Conservation (phyloP, 352 stramenopile genomes). For the Phytophthora rubi region DNA sequence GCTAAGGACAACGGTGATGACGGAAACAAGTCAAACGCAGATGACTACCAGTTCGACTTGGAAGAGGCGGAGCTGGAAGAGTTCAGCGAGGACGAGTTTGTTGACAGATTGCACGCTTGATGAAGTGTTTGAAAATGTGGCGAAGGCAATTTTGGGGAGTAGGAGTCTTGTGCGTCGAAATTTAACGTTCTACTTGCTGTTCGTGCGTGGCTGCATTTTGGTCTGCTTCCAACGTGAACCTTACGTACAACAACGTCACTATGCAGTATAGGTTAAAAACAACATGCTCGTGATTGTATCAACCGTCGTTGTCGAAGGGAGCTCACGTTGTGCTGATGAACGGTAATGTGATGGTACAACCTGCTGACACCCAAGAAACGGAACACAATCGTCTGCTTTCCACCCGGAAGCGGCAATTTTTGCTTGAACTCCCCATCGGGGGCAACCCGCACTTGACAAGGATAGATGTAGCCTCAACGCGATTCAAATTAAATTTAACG, state of each 20-base stretch:
- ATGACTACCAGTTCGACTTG: constrained; percentile 34
- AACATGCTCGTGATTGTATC: neutral
- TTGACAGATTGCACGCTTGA: constrained; percentile 31
- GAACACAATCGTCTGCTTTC: constrained; percentile 71
- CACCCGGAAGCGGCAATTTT: constrained; percentile 73
- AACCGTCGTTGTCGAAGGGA: constrained; percentile 83
- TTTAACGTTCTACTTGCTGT: neutral
- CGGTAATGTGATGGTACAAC: constrained; percentile 71
- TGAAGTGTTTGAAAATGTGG: neutral
- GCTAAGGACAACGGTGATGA: constrained; percentile 5
- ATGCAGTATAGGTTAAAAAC: constrained; percentile 25
- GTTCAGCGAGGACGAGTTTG: constrained; percentile 29
- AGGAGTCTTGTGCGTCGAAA: neutral
- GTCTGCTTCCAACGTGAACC: constrained; percentile 6
- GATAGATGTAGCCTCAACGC: no score
- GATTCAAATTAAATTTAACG: no score
- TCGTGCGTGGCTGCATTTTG: no score
- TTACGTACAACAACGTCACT: constrained; percentile 43
- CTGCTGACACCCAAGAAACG: constrained; percentile 82
- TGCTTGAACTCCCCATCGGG: constrained; percentile 45
- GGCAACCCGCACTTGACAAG: constrained; percentile 1
- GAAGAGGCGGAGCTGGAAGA: constrained; percentile 38
- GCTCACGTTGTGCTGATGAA: constrained; percentile 75
- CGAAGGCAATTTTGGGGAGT: neutral
- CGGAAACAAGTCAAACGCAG: constrained; percentile 25